Percentiles rank a stretch among this genome's conserved stretches.
Evolutionary conservation across 2,329 filamentous ascomycete species (phyloP).

Genomic region (Paecilomyces formosus): DNA sequence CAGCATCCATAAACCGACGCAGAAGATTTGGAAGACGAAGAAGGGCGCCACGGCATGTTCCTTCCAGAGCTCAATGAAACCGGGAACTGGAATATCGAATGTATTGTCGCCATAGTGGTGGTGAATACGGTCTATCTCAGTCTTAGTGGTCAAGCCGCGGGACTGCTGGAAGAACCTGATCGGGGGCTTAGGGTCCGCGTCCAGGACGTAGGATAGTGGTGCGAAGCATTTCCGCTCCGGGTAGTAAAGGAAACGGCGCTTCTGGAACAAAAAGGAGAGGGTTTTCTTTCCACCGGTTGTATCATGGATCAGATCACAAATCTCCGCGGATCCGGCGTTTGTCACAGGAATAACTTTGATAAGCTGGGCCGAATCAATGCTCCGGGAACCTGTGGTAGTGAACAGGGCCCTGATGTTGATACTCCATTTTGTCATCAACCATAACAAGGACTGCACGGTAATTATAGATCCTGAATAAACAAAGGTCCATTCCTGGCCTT

Average conservation of each 20-base stretch:
- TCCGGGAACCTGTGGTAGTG: conserved; percentile 64
- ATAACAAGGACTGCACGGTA: conserved; percentile 78
- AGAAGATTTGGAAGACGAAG: conserved; percentile 99
- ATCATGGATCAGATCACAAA: conserved; percentile 73
- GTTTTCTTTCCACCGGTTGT: conserved; percentile 66
- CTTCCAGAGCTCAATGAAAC: conserved; percentile 91
- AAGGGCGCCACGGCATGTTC: conserved; percentile 98
- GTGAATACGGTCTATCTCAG: conserved; percentile 72
- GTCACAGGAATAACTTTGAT: conserved; percentile 89
- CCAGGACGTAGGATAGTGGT: conserved; percentile 75
- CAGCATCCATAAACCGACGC: conserved; percentile 95
- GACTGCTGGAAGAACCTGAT: conserved; percentile 73
- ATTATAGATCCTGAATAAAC: conserved; percentile 86
- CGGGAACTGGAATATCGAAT: conserved; percentile 96
- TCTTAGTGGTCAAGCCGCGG: conserved; percentile 63
- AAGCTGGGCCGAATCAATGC: conserved; percentile 65
- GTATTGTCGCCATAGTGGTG: conserved; percentile 94
- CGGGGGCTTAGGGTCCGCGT: conserved; percentile 72
- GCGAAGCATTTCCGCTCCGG: conserved; percentile 65
- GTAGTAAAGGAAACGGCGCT: conserved; percentile 87
- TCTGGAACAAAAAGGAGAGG: conserved; percentile 92
- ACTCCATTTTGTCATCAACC: conserved; percentile 97
- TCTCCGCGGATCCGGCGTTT: conserved; percentile 84
- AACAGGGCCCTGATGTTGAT: conserved; percentile 78
- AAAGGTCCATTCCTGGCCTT: conserved; percentile 95